Evolutionary conservation across 805 yeast species (phyloP).

Genomic region (Yarrowia deformans): DNA sequence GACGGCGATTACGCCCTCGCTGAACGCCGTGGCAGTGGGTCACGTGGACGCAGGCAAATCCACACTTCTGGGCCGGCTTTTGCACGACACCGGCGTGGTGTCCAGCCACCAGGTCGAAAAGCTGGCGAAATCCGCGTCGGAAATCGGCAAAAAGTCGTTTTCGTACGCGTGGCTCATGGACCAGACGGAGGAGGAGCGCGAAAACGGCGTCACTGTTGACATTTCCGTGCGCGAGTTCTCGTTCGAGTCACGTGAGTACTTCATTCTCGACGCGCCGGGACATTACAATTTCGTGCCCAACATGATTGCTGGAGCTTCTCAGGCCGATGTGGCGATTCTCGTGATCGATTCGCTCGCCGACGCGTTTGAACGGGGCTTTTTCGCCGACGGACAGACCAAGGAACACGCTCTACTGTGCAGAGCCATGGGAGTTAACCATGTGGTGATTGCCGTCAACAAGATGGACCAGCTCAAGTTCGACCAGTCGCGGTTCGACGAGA

Average conservation of each 20-base stretch:
- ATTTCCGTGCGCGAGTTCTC: constrained; percentile 73
- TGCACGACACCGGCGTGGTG: constrained; percentile 71
- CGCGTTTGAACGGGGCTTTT: constrained; percentile 75
- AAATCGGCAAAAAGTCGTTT: constrained; percentile 76
- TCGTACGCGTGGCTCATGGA: constrained; percentile 88
- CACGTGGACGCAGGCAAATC: constrained; percentile 90
- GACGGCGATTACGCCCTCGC: constrained; percentile 56
- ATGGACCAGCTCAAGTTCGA: constrained; percentile 70
- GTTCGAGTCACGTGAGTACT: constrained; percentile 61
- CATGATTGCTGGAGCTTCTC: constrained; percentile 83
- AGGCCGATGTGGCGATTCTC: constrained; percentile 76
- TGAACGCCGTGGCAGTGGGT: constrained; percentile 82
- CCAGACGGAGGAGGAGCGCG: constrained; percentile 77
- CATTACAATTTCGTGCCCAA: constrained; percentile 84
- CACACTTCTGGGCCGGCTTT: constrained; percentile 75
- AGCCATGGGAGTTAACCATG: constrained; percentile 66
- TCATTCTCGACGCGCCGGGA: constrained; percentile 86
- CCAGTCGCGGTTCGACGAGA: constrained; percentile 59
- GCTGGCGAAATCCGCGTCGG: constrained; percentile 67
- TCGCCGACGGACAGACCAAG: constrained; percentile 74
- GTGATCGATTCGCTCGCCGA: constrained; percentile 71
- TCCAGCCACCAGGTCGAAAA: constrained; percentile 70
- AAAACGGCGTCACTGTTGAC: constrained; percentile 80
- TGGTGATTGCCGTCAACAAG: constrained; percentile 73
- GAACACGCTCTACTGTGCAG: constrained; percentile 77